Evolutionary conservation across 345 rosid genomes (phyloP).

Genomic region (Theobroma cacao): DNA sequence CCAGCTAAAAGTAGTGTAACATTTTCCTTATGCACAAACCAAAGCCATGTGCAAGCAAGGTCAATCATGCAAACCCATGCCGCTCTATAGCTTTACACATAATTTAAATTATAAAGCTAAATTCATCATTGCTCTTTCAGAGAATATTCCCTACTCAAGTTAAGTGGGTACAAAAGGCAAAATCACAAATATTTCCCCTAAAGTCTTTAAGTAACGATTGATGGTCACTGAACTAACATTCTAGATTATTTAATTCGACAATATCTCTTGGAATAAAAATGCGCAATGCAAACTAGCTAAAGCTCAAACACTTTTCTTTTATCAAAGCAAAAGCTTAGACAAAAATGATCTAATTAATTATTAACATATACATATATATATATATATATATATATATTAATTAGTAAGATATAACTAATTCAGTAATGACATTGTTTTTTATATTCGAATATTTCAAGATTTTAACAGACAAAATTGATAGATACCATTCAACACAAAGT

Average conservation of each 20-base stretch:
- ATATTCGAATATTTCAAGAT: too few relatives aligned
- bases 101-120: neutral
- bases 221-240: neutral
- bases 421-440: too few relatives aligned
- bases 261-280: neutral
- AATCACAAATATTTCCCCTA: neutral
- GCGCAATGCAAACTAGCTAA: neutral
- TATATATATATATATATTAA: too few relatives aligned
- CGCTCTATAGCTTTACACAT: neutral
- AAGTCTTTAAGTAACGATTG: neutral
- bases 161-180: neutral
- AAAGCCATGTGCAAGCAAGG: neutral
- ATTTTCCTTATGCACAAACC: neutral
- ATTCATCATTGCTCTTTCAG: slow-evolving; percentile 2
- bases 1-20: neutral
- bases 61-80: neutral
- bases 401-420: too few relatives aligned
- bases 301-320: neutral
- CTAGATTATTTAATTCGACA: neutral
- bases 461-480: too few relatives aligned
- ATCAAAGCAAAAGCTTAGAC: neutral
- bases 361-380: too few relatives aligned
- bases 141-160: neutral
- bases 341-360: too few relatives aligned
- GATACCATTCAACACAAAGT: neutral